phyloP scores from a whole-genome alignment of 805 yeast species.

The Cyberlindnera mycetangii region DNA sequence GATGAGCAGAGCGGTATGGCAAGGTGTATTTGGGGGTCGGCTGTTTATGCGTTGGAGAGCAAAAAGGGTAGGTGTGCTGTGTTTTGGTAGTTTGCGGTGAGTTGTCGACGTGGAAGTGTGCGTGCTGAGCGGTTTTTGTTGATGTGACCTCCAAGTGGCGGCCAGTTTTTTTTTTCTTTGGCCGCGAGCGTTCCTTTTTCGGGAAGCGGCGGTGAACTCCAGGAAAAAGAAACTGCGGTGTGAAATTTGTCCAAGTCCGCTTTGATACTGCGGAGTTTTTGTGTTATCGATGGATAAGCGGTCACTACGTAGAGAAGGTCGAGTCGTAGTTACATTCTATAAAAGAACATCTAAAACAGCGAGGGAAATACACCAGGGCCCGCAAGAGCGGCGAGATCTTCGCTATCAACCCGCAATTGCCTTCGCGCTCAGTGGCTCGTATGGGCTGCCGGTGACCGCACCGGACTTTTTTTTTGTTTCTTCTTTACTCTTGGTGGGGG shows the following conservation, averaged over 20 bases:
- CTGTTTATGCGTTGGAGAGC: neutral
- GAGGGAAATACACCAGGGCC: neutral
- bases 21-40: neutral
- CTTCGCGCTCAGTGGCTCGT: constrained; percentile 4
- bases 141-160: neutral
- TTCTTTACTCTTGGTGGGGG: too few relatives aligned
- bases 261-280: neutral
- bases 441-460: neutral
- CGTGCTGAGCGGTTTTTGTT: constrained; percentile 2
- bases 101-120: neutral
- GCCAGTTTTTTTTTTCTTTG: neutral
- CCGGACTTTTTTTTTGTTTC: neutral
- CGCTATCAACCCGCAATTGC: neutral
- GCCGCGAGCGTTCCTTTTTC: neutral
- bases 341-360: neutral
- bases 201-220: neutral
- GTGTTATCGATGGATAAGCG: neutral
- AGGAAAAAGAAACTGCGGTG: neutral
- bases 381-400: neutral
- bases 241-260: neutral
- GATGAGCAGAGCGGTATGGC: neutral
- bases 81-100: neutral
- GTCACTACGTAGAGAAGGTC: neutral
- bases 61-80: neutral
- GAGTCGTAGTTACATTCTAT: too few relatives aligned